These are phyloP conservation scores for Leptoxyphium fumago DNA, from an alignment of 2,329 filamentous ascomycete genomes.

Conservation along the genomic window DNA sequence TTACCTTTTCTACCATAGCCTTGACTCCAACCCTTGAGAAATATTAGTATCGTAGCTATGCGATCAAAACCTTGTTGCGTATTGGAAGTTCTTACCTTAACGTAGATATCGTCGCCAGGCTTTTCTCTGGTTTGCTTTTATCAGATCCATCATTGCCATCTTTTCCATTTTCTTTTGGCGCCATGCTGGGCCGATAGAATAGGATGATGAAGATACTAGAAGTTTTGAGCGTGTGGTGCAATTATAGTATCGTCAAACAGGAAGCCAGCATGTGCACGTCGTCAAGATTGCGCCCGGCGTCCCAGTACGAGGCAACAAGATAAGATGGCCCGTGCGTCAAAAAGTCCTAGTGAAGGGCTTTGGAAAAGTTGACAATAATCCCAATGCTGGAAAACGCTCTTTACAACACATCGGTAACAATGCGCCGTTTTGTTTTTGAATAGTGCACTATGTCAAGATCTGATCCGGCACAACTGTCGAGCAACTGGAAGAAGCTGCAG, in stretches of 20 bases:
- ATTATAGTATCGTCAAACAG: constrained; percentile 2
- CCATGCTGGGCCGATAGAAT: constrained; percentile 28
- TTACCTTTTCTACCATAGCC: constrained; percentile 54
- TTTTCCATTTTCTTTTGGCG: constrained; percentile 33
- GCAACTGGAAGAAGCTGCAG: constrained; percentile 69
- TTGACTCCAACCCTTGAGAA: constrained; percentile 47
- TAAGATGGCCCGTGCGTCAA: neutral
- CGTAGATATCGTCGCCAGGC: constrained; percentile 71
- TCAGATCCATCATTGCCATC: constrained; percentile 15
- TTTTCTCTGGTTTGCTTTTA: constrained; percentile 47
- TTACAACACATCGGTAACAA: neutral
- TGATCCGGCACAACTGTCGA: constrained; percentile 27
- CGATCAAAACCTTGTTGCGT: constrained; percentile 42
- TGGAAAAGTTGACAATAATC: neutral
- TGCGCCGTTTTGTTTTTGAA: too few species aligned
- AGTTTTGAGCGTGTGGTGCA: neutral
- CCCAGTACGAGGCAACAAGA: too few species aligned
- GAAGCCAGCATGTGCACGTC: constrained; percentile 5
- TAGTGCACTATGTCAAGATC: constrained; percentile 20
- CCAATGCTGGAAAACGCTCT: too few species aligned
- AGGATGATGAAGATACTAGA: neutral
- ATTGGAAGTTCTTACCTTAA: constrained; percentile 45
- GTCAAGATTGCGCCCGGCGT: constrained; percentile 7
- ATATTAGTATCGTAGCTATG: constrained; percentile 25
- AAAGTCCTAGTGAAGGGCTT: neutral